Evolutionary conservation across 2,329 filamentous ascomycete genomes (phyloP).

Genomic region (Dactylellina parvicollis): DNA sequence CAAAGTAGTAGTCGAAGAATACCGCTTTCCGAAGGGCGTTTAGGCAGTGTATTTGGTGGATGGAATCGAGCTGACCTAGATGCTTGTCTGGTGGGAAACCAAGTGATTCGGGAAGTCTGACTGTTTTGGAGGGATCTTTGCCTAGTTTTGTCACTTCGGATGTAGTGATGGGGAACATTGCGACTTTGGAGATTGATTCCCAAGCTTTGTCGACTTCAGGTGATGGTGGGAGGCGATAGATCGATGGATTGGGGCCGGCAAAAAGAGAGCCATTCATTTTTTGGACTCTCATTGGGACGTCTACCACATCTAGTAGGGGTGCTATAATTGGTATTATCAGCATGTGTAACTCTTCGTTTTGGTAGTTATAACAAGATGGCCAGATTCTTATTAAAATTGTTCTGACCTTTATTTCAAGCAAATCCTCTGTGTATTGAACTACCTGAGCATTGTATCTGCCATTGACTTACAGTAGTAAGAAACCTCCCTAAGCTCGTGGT

Average conservation of each 20-base stretch:
- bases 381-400: not conserved
- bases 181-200: conserved; percentile 32
- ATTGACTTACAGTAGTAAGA: conserved; percentile 52
- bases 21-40: conserved; percentile 54
- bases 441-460: conserved; percentile 37
- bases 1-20: conserved; percentile 52
- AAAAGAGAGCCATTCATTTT: conserved; percentile 47
- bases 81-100: conserved; percentile 54
- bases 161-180: conserved; percentile 35
- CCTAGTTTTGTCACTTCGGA: conserved; percentile 50
- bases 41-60: conserved; percentile 56
- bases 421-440: conserved; percentile 14
- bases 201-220: conserved; percentile 54
- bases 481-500: conserved; percentile 33
- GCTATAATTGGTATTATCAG: conserved; percentile 5
- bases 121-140: conserved; percentile 52
- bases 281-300: conserved; percentile 21
- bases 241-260: conserved; percentile 49
- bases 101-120: conserved; percentile 46
- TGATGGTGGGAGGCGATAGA: conserved; percentile 52
- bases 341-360: not conserved
- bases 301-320: conserved; percentile 37
- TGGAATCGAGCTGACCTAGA: conserved; percentile 51
- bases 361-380: not conserved
- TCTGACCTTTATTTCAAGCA: not conserved